phyloP scores from a whole-genome alignment of 371 early-diverging fungal genomes.

The Mortierella sp. region DNA sequence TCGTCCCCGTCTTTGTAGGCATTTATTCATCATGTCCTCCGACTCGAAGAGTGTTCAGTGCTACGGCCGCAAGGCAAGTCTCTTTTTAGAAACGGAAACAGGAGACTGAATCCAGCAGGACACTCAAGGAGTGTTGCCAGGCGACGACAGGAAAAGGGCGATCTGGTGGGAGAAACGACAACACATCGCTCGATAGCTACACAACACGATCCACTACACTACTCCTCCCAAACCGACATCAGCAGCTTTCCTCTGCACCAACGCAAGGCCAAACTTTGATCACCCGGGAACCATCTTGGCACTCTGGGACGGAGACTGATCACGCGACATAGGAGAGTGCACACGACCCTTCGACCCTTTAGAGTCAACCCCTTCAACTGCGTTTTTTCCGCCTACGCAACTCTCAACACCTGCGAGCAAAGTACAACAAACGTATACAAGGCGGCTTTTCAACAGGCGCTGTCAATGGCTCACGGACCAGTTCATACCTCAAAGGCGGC shows the following conservation, averaged over 20 bases:
- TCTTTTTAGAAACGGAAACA: not conserved
- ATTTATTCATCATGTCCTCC: conserved; percentile 56
- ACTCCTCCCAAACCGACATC: not conserved
- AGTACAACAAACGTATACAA: not conserved
- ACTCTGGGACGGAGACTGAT: not conserved
- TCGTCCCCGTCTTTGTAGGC: conserved; percentile 19
- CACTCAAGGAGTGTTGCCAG: not conserved
- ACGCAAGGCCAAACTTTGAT: not conserved
- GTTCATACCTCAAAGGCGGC: not conserved
- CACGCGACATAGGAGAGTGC: not conserved
- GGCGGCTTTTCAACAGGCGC: not conserved
- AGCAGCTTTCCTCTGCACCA: not conserved
- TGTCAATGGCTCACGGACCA: not conserved
- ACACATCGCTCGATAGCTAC: not conserved
- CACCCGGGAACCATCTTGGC: not conserved
- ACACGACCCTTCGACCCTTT: not conserved
- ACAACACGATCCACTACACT: not conserved
- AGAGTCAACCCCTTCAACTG: not conserved
- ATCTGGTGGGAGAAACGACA: not conserved
- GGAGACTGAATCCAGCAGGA: not conserved
- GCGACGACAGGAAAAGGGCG: not conserved
- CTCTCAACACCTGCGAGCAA: no score
- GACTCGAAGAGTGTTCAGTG: conserved; percentile 58
- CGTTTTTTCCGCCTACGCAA: no score
- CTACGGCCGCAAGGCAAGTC: conserved; percentile 58